Evolutionary conservation across 2,329 filamentous ascomycete genomes (phyloP), one percentile per base, ranked within the genome.

Genomic region (Lasiodiplodia gonubiensis): DNA sequence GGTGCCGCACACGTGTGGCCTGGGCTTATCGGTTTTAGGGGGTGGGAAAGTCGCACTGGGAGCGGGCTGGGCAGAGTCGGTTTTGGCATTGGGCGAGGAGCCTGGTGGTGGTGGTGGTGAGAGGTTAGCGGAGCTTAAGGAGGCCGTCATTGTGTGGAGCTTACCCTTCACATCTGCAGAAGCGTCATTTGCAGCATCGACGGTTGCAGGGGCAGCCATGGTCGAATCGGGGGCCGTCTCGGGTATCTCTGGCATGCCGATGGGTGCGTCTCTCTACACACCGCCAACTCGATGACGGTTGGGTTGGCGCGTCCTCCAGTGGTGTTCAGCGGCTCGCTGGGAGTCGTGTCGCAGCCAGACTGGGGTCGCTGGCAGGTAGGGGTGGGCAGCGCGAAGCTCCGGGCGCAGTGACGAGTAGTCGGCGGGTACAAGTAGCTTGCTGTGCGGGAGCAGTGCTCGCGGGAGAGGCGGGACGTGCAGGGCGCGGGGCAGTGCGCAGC

Each of bases 1-100:
- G 57, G 94, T 98, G 49, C 85, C 89, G 83, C 95, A 99, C 69
- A 97, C 90, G 80, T 99, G 95, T 71, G 95, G 95, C 71, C 94
- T 89, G 67, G 95, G 95, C 83, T 98, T 99, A 81, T 99, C 95
- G 70, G 93, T 97, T 83, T 98, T 99, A 60, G 94, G 91, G 49
- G 92, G 91, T 72, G 92, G 92, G 71, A 92, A 91, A 55, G 81
- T 78, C 53, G 67, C 37, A 53, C 53, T 68, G 35, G 61, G 48
- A 46, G 65, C 55, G 35, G 65, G 48, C 25, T 48, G 66, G 10
- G 66, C 21, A 11, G 52, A 46, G 39, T 65, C 66, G 55, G 60
- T n/a, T 55, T 68, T 68, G 59, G 35, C 51, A 33, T 55, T 64
- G 39, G 60, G 53, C 12, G 66, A 21, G 53, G 66, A 46, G 18